Evolutionary conservation across 495 filamentous ascomycete genomes (phyloP), one percentile per base, ranked within the genome.

Genomic region (Penicillium odoratum): DNA sequence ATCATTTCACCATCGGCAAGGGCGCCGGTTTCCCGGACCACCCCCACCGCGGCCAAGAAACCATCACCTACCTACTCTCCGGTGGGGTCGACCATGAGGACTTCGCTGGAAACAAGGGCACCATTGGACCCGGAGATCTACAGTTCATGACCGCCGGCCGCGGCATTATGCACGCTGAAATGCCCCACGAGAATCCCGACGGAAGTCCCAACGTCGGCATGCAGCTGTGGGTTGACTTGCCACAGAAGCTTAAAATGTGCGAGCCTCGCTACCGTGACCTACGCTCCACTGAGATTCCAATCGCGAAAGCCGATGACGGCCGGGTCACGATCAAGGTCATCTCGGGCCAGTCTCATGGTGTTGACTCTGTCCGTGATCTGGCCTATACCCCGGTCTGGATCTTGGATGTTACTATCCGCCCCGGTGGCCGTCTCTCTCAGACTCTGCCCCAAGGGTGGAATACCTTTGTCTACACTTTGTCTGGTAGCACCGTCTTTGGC

Each of bases 71-170:
- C 71, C 76, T 97, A 3, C 76, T 97, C 1, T 70, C 79, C 2
- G 93, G 93, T 51, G 90, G 81, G 0, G 86, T 97, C 56, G 93
- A 97, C 76, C 93, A 98, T 63, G 94, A 97, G 75, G 93, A 98
- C 65, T 98, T 98, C 57, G 88, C 91, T 2, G 94, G 94, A 3
- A 88, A 95, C 75, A 82, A 80, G 36, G 94, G 93, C 48, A 93
- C 89, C 5, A 93, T 98, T 59, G 82, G 88, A 50, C 71, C 87
- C 0, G 93, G 93, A 3, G 94, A 96, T 56, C 72, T 98, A 43
- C 93, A 98, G 68, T 98, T 98, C 83, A 98, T 98, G 93, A 97
- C 93, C 0, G 93, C 93, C 4, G 93, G 93, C 0, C 77, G 83
- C 5, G 93, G 93, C 6, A 96, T 97, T 67, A 88, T 98, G 81